phyloP scores from a whole-genome alignment of 805 yeast genomes.

The Metschnikowia koreensis region DNA sequence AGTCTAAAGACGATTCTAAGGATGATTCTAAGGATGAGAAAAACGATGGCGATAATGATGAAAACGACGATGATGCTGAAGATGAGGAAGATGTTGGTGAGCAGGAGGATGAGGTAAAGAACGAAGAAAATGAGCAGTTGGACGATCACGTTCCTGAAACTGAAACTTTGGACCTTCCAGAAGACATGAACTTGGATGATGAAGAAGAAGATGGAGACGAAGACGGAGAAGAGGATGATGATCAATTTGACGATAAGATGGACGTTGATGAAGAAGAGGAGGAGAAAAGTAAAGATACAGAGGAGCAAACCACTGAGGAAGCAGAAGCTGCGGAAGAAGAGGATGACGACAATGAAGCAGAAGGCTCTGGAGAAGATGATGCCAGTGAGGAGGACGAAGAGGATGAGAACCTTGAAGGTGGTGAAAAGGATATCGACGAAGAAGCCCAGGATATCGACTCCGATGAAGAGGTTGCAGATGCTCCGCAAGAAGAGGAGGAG shows the following conservation, averaged over 20 bases:
- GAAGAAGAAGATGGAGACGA: constrained; percentile 55
- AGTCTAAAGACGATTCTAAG: constrained; percentile 32
- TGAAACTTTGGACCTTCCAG: constrained; percentile 88
- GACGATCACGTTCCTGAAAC: constrained; percentile 77
- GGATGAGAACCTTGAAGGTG: constrained; percentile 13
- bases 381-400: constrained; percentile 23
- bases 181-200: constrained; percentile 85
- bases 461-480: constrained; percentile 31
- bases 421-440: constrained; percentile 20
- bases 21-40: constrained; percentile 27
- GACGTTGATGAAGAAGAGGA: constrained; percentile 20
- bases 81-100: constrained; percentile 76
- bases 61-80: constrained; percentile 51
- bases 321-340: constrained; percentile 11
- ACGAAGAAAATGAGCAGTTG: constrained; percentile 65
- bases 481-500: constrained; percentile 40
- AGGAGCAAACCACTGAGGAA: constrained; percentile 17
- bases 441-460: constrained; percentile 29
- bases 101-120: constrained; percentile 73
- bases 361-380: constrained; percentile 16
- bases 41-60: constrained; percentile 45
- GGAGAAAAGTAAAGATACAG: constrained; percentile 27
- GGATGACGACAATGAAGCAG: constrained; percentile 15
- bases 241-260: constrained; percentile 21
- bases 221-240: constrained; percentile 37